Percentiles rank a stretch among this genome's conserved stretches.
Conservation (phyloP, 257 asterid species). For the Solanum neorickii region DNA sequence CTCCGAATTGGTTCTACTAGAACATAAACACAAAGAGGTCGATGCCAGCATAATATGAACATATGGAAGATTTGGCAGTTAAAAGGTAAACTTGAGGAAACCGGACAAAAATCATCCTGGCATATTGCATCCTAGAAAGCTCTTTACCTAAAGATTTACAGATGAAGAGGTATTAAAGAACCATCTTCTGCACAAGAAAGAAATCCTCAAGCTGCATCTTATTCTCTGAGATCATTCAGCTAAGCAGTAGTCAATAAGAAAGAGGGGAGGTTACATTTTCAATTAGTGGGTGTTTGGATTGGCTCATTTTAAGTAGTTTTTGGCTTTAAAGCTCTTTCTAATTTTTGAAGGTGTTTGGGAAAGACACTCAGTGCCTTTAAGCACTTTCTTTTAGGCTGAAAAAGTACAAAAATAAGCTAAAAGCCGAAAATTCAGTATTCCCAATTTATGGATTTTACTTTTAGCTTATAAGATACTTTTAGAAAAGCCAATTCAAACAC, state of each 20-base stretch:
- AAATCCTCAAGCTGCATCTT: not conserved
- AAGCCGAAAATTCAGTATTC: not conserved
- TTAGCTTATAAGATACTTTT: not conserved
- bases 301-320: not conserved
- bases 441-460: not conserved
- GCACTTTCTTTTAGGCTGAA: not conserved
- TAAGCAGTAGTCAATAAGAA: not conserved
- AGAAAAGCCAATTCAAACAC: not conserved
- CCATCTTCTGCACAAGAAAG: not conserved
- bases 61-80: not conserved
- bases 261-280: not conserved
- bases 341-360: not conserved
- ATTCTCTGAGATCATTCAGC: not conserved
- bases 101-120: not conserved
- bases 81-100: not conserved
- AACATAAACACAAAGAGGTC: not conserved
- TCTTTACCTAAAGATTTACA: not conserved
- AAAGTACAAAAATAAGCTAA: not conserved
- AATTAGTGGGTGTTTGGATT: not conserved
- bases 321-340: not conserved
- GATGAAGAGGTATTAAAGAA: not conserved
- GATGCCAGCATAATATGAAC: not conserved
- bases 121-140: not conserved
- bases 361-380: not conserved
- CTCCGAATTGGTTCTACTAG: not conserved